Conservation (phyloP, 2,329 filamentous ascomycete genomes). For the Calonectria ilicicola region DNA sequence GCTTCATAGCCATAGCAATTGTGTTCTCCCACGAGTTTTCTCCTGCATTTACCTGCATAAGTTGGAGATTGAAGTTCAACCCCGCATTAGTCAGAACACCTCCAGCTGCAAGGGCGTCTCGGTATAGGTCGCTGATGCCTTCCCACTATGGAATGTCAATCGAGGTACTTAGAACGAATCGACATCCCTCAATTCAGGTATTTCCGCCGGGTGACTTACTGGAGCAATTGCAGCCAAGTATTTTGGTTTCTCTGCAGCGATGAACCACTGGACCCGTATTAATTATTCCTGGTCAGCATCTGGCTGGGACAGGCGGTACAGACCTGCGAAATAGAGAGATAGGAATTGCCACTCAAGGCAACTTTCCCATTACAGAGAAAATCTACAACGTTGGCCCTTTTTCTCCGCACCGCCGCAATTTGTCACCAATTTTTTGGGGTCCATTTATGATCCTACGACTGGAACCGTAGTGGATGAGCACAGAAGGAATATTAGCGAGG, state of each 20-base stretch:
- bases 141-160: neutral
- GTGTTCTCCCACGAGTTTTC: neutral
- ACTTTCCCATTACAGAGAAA: conserved; percentile 38
- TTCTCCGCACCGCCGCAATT: neutral
- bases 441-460: too few relatives aligned
- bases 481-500: too few relatives aligned
- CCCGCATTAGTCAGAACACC: neutral
- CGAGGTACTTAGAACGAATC: neutral
- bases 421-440: neutral
- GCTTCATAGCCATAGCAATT: neutral
- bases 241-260: neutral
- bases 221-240: neutral
- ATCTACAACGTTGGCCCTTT: neutral
- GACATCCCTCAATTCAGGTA: neutral
- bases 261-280: neutral
- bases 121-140: neutral
- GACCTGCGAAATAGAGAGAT: neutral
- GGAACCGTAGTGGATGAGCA: too few relatives aligned
- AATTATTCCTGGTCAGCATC: neutral
- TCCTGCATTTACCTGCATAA: neutral
- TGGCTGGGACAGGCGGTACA: too few relatives aligned
- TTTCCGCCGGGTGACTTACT: neutral
- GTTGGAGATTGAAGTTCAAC: neutral
- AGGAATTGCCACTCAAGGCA: conserved; percentile 43
- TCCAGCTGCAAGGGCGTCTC: neutral